phyloP scores from a whole-genome alignment of 768 basidiomycete species.

The Pilatotrama ljubarskyi region DNA sequence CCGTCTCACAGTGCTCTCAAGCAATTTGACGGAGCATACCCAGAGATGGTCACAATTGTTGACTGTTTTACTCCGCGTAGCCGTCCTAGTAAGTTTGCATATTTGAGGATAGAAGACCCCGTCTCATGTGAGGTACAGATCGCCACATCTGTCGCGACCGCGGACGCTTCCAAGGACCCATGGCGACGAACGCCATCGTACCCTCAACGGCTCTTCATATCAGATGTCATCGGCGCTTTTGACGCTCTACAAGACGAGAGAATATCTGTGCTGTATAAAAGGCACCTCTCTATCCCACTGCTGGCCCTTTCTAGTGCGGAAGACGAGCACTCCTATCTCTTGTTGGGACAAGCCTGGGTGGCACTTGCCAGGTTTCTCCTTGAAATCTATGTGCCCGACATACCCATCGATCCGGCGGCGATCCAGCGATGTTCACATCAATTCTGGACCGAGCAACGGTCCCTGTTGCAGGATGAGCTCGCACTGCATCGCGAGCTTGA shows the following conservation, averaged over 20 bases:
- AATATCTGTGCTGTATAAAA: conserved; percentile 3
- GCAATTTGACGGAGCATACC: not conserved
- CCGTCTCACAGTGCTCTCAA: conserved; percentile 6
- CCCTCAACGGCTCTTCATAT: not conserved
- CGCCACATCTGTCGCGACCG: not conserved
- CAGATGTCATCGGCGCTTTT: not conserved
- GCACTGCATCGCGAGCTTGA: conserved; percentile 58
- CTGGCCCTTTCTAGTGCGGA: not conserved
- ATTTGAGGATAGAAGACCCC: not conserved
- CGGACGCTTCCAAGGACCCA: not conserved
- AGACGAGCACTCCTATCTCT: not conserved
- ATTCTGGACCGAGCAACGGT: conserved; percentile 45
- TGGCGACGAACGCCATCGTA: not conserved
- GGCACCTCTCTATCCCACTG: conserved; percentile 11
- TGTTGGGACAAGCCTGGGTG: conserved; percentile 56
- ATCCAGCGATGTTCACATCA: conserved; percentile 48
- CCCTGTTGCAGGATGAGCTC: conserved; percentile 48
- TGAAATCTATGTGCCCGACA: conserved; percentile 76
- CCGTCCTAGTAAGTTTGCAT: conserved; percentile 13
- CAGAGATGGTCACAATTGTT: conserved; percentile 11
- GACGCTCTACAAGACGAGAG: not conserved
- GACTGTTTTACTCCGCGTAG: not conserved
- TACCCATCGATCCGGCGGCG: conserved; percentile 84
- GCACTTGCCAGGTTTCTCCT: conserved; percentile 59
- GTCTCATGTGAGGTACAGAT: not conserved